These are phyloP conservation scores for Cladophialophora psammophila DNA, from an alignment of 2,329 filamentous ascomycete genomes.

Conservation along the genomic window DNA sequence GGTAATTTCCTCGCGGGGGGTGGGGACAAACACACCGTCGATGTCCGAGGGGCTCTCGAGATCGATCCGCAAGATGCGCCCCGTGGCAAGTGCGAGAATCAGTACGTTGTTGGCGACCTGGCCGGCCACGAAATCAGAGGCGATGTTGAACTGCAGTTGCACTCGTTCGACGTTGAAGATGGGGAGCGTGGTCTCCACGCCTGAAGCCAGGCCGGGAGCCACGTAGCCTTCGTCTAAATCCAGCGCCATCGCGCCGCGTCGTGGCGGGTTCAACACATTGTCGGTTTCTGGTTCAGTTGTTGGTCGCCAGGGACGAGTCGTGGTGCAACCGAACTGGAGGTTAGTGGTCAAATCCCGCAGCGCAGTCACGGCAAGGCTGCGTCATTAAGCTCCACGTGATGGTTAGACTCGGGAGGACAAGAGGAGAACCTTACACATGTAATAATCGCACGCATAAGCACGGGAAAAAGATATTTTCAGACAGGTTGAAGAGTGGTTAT, in stretches of 20 bases:
- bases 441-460: background rate
- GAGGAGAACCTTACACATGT: background rate
- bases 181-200: constrained; percentile 71
- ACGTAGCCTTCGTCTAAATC: constrained; percentile 75
- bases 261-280: constrained; percentile 27
- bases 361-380: constrained; percentile 3
- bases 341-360: background rate
- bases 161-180: constrained; percentile 96
- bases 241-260: constrained; percentile 68
- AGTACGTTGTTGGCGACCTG: constrained; percentile 98
- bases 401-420: background rate
- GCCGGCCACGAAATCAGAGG: constrained; percentile 93
- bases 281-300: background rate
- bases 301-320: background rate
- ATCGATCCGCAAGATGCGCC: constrained; percentile 91
- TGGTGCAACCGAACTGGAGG: background rate
- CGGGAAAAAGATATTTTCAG: background rate
- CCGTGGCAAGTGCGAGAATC: constrained; percentile 88
- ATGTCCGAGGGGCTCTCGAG: constrained; percentile 93
- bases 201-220: constrained; percentile 68
- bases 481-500: background rate
- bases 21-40: constrained; percentile 66
- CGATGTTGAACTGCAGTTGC: constrained; percentile 90
- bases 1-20: too few relatives aligned
- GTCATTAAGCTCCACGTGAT: background rate